Evolutionary conservation across 768 basidiomycete species (phyloP), one percentile per base, ranked within the genome.

Genomic region (Boletus coccyginus): DNA sequence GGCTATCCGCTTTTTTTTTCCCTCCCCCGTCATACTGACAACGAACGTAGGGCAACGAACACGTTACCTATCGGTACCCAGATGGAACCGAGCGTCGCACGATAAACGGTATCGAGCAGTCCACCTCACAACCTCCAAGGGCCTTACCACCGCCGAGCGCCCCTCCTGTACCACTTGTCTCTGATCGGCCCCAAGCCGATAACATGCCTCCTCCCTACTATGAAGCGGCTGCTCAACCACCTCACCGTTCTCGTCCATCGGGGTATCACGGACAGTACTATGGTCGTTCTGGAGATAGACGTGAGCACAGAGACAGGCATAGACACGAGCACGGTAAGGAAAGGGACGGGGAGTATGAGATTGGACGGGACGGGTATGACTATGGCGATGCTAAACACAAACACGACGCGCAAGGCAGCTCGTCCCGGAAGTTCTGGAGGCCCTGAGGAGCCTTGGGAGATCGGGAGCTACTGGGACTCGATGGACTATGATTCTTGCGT

Each of bases 21-120:
- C 21, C 21, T 21, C 21, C 4, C 13, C 24, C 24, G 3, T 48
- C 52, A 42, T 35, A 35, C 50, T 53, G 51, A 51, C 41, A 35
- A 62, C 47, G 48, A 53, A 46, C 44, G 3, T 58, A 92, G 89
- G 90, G 90, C 3, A 89, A 89, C 60, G 87, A 89, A 62, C 87
- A 90, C 67, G 74, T 87, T 46, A 84, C 80, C 13, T 82, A 83
- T 50, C 83, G 77, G 9, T 81, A 79, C 53, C 81, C 85, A 7
- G 87, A 91, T 52, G 90, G 90, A 10, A 80, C 81, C 42, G 78
- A 88, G 64, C 73, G 83, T 3, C 77, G 78, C 63, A 86, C 81
- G 16, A 75, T 92, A 62, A 90, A 92, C 55, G 90, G 90, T 12
- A 68, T 87, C 32, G 78, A 80, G 12, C 80, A 78, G 50, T 51